phyloP scores from a whole-genome alignment of 108 stramenopile species.

The Cafeteria roenbergensis region DNA sequence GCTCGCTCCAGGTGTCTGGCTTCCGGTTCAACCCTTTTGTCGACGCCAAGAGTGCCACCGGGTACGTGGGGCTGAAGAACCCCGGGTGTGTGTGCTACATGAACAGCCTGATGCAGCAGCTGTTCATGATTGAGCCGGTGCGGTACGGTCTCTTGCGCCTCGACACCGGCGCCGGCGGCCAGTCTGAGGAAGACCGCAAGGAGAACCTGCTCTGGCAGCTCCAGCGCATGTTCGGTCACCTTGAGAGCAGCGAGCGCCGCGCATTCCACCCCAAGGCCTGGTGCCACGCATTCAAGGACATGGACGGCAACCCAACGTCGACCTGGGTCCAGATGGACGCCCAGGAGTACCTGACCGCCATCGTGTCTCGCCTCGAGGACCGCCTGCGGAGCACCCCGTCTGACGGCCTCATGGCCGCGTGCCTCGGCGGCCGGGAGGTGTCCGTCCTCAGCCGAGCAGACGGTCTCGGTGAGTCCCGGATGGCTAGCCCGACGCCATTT shows the following conservation, averaged over 20 bases:
- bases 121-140: conserved; percentile 16
- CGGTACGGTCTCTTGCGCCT: conserved; percentile 7
- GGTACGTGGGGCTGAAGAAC: conserved; percentile 42
- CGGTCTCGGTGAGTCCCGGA: too few relatives aligned
- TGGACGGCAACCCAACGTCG: conserved; percentile 34
- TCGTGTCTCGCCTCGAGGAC: conserved; percentile 32
- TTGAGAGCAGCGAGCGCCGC: conserved; percentile 9
- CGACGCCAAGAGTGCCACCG: conserved; percentile 1
- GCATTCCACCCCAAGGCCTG: conserved; percentile 11
- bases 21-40: neutral
- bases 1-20: too few relatives aligned
- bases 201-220: conserved; percentile 10
- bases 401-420: too few relatives aligned
- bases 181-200: neutral
- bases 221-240: conserved; percentile 17
- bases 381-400: neutral
- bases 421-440: too few relatives aligned
- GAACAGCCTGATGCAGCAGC: conserved; percentile 46
- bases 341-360: conserved; percentile 31
- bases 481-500: too few relatives aligned
- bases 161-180: neutral
- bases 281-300: conserved; percentile 27
- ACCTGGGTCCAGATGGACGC: conserved; percentile 44
- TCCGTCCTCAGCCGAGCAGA: too few relatives aligned
- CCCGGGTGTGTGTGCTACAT: conserved; percentile 54